These are phyloP conservation scores for Phascolomyces articulosus DNA, from an alignment of 371 early-diverging fungal genomes.

Conservation along the genomic window DNA sequence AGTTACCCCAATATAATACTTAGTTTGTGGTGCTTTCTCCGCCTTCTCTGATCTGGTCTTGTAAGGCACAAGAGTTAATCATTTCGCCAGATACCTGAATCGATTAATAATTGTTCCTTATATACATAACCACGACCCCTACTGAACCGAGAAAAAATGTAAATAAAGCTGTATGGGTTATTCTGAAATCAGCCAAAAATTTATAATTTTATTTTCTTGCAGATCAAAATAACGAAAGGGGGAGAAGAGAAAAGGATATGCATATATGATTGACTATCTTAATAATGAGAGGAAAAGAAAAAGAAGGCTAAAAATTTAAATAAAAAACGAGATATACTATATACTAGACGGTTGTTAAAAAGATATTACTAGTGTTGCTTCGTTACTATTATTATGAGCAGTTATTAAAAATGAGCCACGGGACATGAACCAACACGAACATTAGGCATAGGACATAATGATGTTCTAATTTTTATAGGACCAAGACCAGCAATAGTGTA, in stretches of 20 bases:
- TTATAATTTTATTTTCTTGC: not conserved
- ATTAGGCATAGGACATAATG: constrained; percentile 16
- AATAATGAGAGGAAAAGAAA: too few species aligned
- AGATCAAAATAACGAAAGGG: not conserved
- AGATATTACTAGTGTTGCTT: not conserved
- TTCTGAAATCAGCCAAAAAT: not conserved
- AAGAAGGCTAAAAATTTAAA: not conserved
- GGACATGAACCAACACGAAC: not conserved
- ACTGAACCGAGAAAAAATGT: too few species aligned
- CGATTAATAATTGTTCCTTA: too few species aligned
- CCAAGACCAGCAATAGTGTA: constrained; percentile 44
- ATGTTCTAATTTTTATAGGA: constrained; percentile 33
- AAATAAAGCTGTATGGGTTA: not conserved
- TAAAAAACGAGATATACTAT: not conserved
- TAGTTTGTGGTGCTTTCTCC: too few species aligned
- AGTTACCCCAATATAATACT: too few species aligned
- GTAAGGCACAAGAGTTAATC: too few species aligned
- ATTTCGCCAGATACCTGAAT: too few species aligned
- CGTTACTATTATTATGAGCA: not conserved
- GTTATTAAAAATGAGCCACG: not conserved
- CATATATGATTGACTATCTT: too few species aligned
- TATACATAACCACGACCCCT: too few species aligned
- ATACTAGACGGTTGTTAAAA: not conserved
- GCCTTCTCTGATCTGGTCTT: too few species aligned
- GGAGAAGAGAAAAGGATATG: too few species aligned